Base-by-base conservation (phyloP, 2,329 filamentous ascomycete species). In the Arthrobotrys megalospora region DNA sequence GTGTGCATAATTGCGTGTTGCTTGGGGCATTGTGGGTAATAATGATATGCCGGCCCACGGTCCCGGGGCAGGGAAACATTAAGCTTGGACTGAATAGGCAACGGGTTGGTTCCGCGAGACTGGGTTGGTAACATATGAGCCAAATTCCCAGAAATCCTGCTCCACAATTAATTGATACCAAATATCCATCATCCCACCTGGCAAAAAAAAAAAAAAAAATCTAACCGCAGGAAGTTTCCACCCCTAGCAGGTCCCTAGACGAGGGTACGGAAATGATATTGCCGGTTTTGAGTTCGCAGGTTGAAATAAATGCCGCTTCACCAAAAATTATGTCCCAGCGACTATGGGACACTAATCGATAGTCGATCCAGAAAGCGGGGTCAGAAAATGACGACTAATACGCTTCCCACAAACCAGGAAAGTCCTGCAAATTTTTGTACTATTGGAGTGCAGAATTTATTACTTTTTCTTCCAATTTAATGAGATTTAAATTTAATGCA, bases 61-160 rank as follows among this genome's bases (percentile, higher is more conserved):
- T 70, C 66, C 73, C 73, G 65, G 73, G 73, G 66, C 66, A 70
- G 73, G 73, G 66, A 77, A 71, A 62, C 43, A 58, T 52, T 50
- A 66, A 71, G 73, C 73, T 77, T 77, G 24, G 73, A 70, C 73
- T 43, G 38, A 66, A 66, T 65, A 55, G 73, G 66, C 66, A 76
- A 68, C 65, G 73, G 65, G 60, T 71, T 66, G 66, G 65, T 70
- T 77, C 73, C 73, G 73, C 73, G 66, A 70, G 62, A 77, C 73
- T 77, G 73, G 73, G 73, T 77, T 70, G 73, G 66, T 69, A 69
- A 66, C 47, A 58, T 68, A 47, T 66, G 65, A 70, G 65, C 73
- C 73, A 77, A 77, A 77, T 77, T 70, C 73, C 73, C 58, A 77
- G 73, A 77, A 76, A 64, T 68, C 36, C 53, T 66, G 48, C 65